These are phyloP conservation scores for Saccharum hybrid DNA, from an alignment of 202 grass and related monocot genomes.

Conservation along the genomic window DNA sequence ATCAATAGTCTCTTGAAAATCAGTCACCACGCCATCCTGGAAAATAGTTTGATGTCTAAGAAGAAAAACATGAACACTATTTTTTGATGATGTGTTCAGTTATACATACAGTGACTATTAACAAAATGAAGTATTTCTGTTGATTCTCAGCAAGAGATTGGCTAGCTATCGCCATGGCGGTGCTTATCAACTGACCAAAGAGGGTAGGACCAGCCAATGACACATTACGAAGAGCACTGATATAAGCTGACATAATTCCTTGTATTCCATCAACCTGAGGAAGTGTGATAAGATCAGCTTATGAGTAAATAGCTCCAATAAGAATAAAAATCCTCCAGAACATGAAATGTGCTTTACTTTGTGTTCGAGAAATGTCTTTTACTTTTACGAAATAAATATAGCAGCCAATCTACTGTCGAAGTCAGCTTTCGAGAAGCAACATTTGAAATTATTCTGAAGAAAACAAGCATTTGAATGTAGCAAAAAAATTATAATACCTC, in stretches of 20 bases:
- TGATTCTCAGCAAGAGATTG: slow-evolving; percentile 69
- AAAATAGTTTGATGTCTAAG: slow-evolving; percentile 48
- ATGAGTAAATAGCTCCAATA: slow-evolving; percentile 24
- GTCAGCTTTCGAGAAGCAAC: not conserved
- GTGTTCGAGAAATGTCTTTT: slow-evolving; percentile 1
- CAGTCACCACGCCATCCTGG: slow-evolving; percentile 91
- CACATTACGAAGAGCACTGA: slow-evolving; percentile 93
- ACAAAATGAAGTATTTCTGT: slow-evolving; percentile 89
- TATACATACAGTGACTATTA: slow-evolving; percentile 84
- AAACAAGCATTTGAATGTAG: slow-evolving; percentile 28
- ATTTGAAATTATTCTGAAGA: slow-evolving; percentile 23
- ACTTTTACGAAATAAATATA: slow-evolving; percentile 31
- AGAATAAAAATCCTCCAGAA: slow-evolving; percentile 24
- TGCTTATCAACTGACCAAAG: slow-evolving; percentile 87
- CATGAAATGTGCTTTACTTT: slow-evolving; percentile 13
- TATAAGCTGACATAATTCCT: slow-evolving; percentile 98
- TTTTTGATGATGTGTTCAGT: slow-evolving; percentile 36
- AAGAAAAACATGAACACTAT: slow-evolving; percentile 26
- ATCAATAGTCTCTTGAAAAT: slow-evolving; percentile 97
- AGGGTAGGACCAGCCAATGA: slow-evolving; percentile 95
- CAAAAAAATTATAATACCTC: slow-evolving; percentile 65
- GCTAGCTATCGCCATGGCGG: slow-evolving; percentile 79
- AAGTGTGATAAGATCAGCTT: slow-evolving; percentile 35
- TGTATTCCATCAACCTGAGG: slow-evolving; percentile 96
- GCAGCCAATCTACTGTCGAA: slow-evolving; percentile 25